Evolutionary conservation across 148 eudicot genomes (phyloP).

Genomic region (Cornus kousa): DNA sequence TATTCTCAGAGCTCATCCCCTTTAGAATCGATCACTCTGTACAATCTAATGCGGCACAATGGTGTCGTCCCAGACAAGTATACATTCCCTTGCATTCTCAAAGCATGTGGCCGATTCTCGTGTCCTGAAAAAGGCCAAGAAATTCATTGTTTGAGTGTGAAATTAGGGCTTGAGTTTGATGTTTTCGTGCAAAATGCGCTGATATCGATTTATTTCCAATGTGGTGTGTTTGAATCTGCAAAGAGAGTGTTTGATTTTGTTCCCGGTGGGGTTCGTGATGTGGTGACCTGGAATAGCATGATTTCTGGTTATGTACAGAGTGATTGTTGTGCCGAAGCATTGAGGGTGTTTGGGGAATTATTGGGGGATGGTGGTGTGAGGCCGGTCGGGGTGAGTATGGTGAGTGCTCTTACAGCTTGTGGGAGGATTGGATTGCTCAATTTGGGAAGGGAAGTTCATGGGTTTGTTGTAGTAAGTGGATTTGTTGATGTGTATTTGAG

Average conservation of each 20-base stretch:
- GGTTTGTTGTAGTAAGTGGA: neutral
- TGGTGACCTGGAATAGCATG: conserved; percentile 1
- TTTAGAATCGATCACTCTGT: neutral
- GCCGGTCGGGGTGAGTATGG: neutral
- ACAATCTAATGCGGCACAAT: neutral
- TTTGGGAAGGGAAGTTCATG: neutral
- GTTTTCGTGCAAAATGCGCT: neutral
- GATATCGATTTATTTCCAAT: neutral
- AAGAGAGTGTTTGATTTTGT: neutral
- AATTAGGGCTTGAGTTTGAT: neutral
- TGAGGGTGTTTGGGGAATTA: neutral
- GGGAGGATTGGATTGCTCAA: neutral
- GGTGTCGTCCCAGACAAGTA: neutral
- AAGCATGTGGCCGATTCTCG: neutral
- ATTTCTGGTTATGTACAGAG: neutral
- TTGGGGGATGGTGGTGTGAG: neutral
- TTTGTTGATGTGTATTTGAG: neutral
- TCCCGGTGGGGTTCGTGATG: neutral
- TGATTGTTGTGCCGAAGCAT: neutral
- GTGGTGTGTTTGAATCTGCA: neutral
- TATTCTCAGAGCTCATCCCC: neutral
- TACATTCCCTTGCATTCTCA: neutral
- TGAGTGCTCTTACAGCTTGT: neutral
- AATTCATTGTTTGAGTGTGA: neutral
- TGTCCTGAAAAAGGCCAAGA: neutral